Evolutionary conservation across 164 flowering plant genomes (phyloP).

Genomic region (Magnolia changhungtana): DNA sequence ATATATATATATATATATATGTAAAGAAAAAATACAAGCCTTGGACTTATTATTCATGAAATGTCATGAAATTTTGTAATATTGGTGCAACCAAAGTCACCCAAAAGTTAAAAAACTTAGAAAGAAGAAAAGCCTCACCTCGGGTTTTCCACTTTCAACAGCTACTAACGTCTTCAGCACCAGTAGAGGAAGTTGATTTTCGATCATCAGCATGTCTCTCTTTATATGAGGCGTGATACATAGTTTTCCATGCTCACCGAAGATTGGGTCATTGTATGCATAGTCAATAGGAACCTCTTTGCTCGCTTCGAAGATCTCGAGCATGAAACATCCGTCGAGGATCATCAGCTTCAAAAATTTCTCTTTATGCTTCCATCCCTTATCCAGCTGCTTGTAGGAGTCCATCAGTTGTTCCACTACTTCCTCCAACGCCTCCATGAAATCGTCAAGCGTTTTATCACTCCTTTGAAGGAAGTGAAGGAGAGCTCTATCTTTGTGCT

Average conservation of each 20-base stretch:
- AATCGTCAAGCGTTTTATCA: constrained; percentile 21
- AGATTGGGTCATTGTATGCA: constrained; percentile 54
- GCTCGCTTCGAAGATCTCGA: constrained; percentile 33
- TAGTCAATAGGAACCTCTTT: constrained; percentile 22
- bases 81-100: too few relatives aligned
- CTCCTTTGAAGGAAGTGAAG: constrained; percentile 38
- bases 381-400: constrained; percentile 33
- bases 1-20: too few relatives aligned
- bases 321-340: constrained; percentile 56
- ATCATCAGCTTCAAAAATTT: constrained; percentile 43
- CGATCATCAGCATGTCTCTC: constrained; percentile 63
- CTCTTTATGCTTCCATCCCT: constrained; percentile 24
- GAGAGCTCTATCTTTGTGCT: constrained; percentile 51
- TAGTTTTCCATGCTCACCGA: constrained; percentile 49
- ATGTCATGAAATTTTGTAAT: too few relatives aligned
- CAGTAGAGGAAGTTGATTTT: constrained; percentile 57
- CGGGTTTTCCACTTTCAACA: constrained; percentile 21
- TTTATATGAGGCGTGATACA: constrained; percentile 34
- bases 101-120: too few relatives aligned
- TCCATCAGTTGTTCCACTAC: constrained; percentile 19
- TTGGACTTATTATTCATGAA: too few relatives aligned
- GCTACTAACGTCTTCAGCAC: constrained; percentile 32
- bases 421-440: constrained; percentile 15
- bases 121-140: constrained; percentile 6
- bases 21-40: too few relatives aligned